Base-by-base conservation (phyloP, 768 basidiomycete species). In the Austroboletus eburneus region DNA sequence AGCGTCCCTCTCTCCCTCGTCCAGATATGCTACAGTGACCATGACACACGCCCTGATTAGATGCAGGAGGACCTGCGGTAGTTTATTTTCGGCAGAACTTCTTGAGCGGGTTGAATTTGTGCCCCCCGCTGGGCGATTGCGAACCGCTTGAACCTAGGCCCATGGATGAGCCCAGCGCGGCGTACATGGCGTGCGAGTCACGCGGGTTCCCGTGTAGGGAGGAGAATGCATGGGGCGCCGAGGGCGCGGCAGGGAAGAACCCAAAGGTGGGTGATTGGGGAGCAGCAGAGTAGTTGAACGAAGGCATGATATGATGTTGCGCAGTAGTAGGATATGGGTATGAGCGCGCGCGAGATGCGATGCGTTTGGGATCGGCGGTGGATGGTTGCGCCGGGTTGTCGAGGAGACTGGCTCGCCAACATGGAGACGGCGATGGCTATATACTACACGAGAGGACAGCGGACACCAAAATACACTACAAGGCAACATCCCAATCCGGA, bases 201-300 rank as follows among this genome's bases (percentile, higher is more conserved):
- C 82, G 79, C 32, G 82, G 82, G 55, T 79, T 74, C 63, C 78
- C 77, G 60, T 81, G 76, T 45, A 83, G 71, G 36, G 71, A 56
- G 10, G 69, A 61, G 61, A 84, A 82, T 12, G 80, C 76, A 46
- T 81, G 78, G 43, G 81, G 80, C 12, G 75, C 74, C 20, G 79
- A 70, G 5, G 75, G 68, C 9, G 60, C 74, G 14, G 71, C 63
- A 27, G 81, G 81, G 70, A 84, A 83, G 68, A 81, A 74, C 48
- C 78, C 79, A 55, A 66, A 79, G 4, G 73, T 73, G 47, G 81
- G 80, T 3, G 81, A 80, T 24, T 77, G 58, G 46, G 80, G 75
- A 23, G 68, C 52, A 17, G 70, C 57, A 33, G 67, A 60, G 66
- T 70, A 73, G 52, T 55, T 58, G 52, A 48, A 68, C 16, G 71